phyloP scores from a whole-genome alignment of 2,329 filamentous ascomycete genomes.

The Metarhizium brunneum region DNA sequence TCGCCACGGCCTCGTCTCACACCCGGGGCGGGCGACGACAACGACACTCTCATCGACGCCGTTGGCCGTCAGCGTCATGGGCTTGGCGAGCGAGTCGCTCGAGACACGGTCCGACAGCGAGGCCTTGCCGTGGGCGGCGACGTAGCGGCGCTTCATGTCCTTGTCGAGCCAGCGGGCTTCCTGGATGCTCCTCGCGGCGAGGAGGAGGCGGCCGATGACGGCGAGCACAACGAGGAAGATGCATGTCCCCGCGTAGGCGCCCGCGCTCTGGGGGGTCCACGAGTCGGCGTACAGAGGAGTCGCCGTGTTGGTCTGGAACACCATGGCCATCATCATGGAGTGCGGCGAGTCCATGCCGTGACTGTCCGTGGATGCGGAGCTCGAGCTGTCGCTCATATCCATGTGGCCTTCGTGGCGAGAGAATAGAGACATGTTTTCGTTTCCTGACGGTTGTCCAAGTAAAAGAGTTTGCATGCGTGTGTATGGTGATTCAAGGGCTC shows the following conservation, averaged over 20 bases:
- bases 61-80: slow-evolving; percentile 60
- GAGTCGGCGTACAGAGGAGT: slow-evolving; percentile 48
- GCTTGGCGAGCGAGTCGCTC: slow-evolving; percentile 52
- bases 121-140: slow-evolving; percentile 59
- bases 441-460: not conserved
- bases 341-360: slow-evolving; percentile 5
- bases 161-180: slow-evolving; percentile 57
- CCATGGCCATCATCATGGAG: slow-evolving; percentile 31
- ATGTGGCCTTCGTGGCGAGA: slow-evolving; percentile 13
- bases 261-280: slow-evolving; percentile 66
- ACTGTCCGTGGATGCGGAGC: slow-evolving; percentile 7
- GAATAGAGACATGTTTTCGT: slow-evolving; percentile 11
- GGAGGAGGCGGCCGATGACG: slow-evolving; percentile 56
- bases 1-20: slow-evolving; percentile 60
- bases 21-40: slow-evolving; percentile 53
- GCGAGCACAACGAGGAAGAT: slow-evolving; percentile 80
- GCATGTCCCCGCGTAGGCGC: slow-evolving; percentile 78
- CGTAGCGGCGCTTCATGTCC: slow-evolving; percentile 67
- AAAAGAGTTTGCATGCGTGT: not conserved
- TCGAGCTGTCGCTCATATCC: slow-evolving; percentile 8
- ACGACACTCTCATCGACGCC: slow-evolving; percentile 74
- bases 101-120: slow-evolving; percentile 50
- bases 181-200: slow-evolving; percentile 61
- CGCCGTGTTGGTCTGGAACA: slow-evolving; percentile 49
- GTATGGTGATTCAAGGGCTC: not conserved